Evolutionary conservation across 2,329 filamentous ascomycete species (phyloP), one percentile per base, ranked within the genome.

Genomic region (Dothiorella sarmentorum): DNA sequence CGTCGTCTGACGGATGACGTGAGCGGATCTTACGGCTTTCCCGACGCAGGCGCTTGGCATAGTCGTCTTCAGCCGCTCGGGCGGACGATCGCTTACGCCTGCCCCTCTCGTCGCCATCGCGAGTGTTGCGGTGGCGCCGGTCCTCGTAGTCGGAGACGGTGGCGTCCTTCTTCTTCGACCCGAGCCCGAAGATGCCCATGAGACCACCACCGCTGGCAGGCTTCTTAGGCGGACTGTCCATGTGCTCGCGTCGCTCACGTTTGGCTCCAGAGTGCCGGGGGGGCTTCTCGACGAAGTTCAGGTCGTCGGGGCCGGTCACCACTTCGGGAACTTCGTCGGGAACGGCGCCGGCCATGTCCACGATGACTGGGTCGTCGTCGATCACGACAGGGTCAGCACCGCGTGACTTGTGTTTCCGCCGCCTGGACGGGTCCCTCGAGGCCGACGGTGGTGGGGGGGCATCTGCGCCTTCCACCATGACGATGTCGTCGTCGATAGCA

Each of bases 201-300:
- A 86, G 71, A 20, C 82, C 81, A 58, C 77, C 74, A 57, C 80
- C 80, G n/a, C n/a, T n/a, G n/a, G n/a, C n/a, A 55, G 84, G 73
- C 67, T 85, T 88, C 69, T 83, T 86, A 3, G 85, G 47, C 7
- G 57, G 31, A 18, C 37, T 44, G 78, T 56, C 76, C 82, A 3
- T 86, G 87, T 63, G 80, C 83, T 35, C 82, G 47, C 86, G 82
- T 67, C 82, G 85, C 45, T 85, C 66, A 33, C 81, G 73, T 55
- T 80, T 76, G 63, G 68, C 47, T 64, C 62, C 56, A 63, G 67
- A 58, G 69, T 66, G 57, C 82, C 74, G 74, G 51, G n/a, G n/a
- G n/a, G 77, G 75, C 52, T 76, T 72, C 63, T 82, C 78, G 51
- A 81, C 77, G 63, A 81, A 81, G 18, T 77, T 75, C 49, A 79